Conservation (phyloP, 352 stramenopile species). For the Thraustochytrium striatum region DNA sequence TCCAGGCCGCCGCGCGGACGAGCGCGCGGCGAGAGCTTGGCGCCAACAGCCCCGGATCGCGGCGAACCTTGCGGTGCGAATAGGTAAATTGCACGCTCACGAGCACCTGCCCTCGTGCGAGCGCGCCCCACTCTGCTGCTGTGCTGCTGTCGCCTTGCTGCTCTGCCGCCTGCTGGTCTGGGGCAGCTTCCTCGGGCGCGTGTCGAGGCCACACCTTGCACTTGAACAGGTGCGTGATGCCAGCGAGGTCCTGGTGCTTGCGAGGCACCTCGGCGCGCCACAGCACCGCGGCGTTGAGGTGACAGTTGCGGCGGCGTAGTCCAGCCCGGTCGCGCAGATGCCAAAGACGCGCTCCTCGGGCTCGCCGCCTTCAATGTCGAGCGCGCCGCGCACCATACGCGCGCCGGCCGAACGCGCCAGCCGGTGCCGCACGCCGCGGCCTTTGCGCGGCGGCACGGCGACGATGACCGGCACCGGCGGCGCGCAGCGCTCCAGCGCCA, state of each 20-base stretch:
- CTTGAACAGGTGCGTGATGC: slow-evolving; percentile 7
- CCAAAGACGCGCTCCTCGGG: slow-evolving; percentile 7
- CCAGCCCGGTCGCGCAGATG: neutral
- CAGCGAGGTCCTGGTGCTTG: neutral
- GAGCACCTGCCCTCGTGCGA: neutral
- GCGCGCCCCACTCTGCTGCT: neutral
- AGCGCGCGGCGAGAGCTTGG: neutral
- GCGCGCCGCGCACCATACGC: neutral
- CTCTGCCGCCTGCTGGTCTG: neutral
- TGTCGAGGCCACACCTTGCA: neutral
- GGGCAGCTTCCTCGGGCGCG: neutral
- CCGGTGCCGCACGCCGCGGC: neutral
- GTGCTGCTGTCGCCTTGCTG: neutral
- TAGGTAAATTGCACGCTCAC: slow-evolving; percentile 22
- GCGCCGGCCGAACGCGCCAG: neutral
- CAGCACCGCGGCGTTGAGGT: slow-evolving; percentile 16
- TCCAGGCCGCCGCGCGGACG: neutral
- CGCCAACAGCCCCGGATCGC: neutral
- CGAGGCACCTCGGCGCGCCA: neutral
- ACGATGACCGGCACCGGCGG: slow-evolving; percentile 22
- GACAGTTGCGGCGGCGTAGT: neutral
- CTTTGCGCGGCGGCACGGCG: neutral
- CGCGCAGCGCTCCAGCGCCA: neutral
- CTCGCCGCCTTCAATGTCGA: neutral
- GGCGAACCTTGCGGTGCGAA: neutral